These are phyloP conservation scores for Ogataea pignaliae DNA, from an alignment of 805 yeast genomes.

Conservation along the genomic window DNA sequence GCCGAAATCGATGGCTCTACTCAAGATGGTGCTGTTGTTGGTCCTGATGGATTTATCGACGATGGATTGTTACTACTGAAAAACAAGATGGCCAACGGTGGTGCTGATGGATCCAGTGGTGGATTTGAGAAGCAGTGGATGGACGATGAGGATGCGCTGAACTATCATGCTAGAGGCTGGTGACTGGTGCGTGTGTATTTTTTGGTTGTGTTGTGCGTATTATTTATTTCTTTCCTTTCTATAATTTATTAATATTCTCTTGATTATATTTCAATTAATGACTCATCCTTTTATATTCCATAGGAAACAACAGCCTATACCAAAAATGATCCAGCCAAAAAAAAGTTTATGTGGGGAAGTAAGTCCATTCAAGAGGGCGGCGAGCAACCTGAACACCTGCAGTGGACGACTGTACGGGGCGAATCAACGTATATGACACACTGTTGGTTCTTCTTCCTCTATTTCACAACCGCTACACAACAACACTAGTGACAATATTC, in stretches of 20 bases:
- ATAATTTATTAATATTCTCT: neutral
- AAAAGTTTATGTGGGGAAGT: too few relatives aligned
- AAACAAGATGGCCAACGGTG: neutral
- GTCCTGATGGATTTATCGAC: slow-evolving; percentile 7
- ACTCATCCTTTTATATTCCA: too few relatives aligned
- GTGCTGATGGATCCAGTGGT: neutral
- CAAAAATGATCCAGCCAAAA: too few relatives aligned
- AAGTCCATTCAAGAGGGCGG: too few relatives aligned
- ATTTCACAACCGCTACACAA: too few relatives aligned
- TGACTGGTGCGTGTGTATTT: slow-evolving; percentile 8
- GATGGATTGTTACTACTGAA: slow-evolving; percentile 4
- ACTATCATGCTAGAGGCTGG: slow-evolving; percentile 41
- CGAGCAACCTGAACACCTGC: too few relatives aligned
- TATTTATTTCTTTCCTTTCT: neutral
- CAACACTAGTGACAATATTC: too few relatives aligned
- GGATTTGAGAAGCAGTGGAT: slow-evolving; percentile 9
- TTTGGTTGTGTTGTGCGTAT: neutral
- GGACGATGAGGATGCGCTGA: slow-evolving; percentile 28
- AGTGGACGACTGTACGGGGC: too few relatives aligned
- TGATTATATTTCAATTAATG: neutral
- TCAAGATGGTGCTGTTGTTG: neutral
- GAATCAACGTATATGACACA: too few relatives aligned
- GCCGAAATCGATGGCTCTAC: neutral
- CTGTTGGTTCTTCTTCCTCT: too few relatives aligned
- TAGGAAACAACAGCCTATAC: too few relatives aligned